These are phyloP conservation scores for Calendula officinalis DNA, from an alignment of 129 eudicot species.

Conservation along the genomic window DNA sequence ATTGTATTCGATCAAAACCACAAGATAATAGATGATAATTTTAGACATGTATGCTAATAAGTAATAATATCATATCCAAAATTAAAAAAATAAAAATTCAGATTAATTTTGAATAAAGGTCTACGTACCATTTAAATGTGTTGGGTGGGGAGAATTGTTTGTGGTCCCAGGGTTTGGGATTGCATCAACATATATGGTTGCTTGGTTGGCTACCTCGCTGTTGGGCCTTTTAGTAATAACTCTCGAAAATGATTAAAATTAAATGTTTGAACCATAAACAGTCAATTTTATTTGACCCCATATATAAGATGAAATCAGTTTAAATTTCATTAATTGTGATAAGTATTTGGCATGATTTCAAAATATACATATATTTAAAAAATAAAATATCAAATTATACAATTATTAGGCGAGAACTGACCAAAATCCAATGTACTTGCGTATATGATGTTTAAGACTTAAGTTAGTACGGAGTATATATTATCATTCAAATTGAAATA, in stretches of 20 bases:
- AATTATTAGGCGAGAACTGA: no score
- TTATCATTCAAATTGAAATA: background rate
- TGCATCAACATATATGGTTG: constrained; percentile 1
- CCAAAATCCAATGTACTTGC: no score
- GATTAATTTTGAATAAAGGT: background rate
- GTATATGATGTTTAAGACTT: no score
- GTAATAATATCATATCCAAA: background rate
- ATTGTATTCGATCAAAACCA: no score
- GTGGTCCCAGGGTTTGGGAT: constrained; percentile 30
- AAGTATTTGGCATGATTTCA: background rate
- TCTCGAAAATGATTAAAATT: background rate
- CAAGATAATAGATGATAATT: no score
- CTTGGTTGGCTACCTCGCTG: constrained; percentile 10
- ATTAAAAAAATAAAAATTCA: no score
- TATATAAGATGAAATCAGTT: background rate
- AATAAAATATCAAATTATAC: no score
- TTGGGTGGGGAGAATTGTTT: constrained; percentile 4
- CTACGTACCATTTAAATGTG: background rate
- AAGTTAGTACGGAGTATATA: background rate
- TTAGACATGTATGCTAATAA: no score
- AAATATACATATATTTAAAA: background rate
- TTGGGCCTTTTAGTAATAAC: background rate
- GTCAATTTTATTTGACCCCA: background rate
- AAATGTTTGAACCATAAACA: background rate
- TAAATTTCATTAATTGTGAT: no score